Evolutionary conservation across 768 basidiomycete genomes (phyloP), one percentile per base, ranked within the genome.

Genomic region (Lactarius vividus): DNA sequence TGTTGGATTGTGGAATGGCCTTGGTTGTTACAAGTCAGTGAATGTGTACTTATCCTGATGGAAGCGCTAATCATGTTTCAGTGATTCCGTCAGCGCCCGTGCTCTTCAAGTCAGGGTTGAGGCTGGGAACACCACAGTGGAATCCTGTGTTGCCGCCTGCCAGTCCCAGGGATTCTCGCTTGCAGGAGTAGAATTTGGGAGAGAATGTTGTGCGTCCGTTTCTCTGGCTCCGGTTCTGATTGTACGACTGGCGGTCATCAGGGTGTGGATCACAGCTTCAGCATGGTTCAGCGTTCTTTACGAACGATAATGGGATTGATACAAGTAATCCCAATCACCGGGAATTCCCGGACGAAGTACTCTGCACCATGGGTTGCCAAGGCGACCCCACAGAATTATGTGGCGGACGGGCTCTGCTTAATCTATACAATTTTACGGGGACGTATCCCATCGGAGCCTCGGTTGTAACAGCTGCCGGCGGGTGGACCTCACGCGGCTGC

Each of bases 21-120:
- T 90, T 40, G 89, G 89, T 20, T 92, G 89, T 73, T 89, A 84
- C 77, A 87, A 78, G 89, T 88, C 69, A 67, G 80, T 71, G 31
- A 4, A 2, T 7, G 8, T 23, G 15, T 15, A 13, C 18, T 10
- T 31, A 5, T 11, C n/a, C 55, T 13, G 8, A 20, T 13, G 11
- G 16, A 1, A 31, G 46, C 11, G 29, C 54, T 55, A 8, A 55
- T 31, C 3, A 8, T 33, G 2, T 33, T 20, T 33, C 54, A 55
- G 54, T 31, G 54, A 55, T 55, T 55, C 54, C 0, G 31, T 33
- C 54, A 55, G 54, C 6, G 54, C 54, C 20, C 28, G 54, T 31
- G 28, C 31, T 18, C 46, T 49, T 49, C 54, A 55, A 3, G 54
- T 55, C 10, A 55, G 16, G 16, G 54, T 55, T 4, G 54, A 55